Evolutionary conservation across 1,139 yeast genomes (phyloP), one percentile per base, ranked within the genome.

Genomic region (Debaryomyces sp.): DNA sequence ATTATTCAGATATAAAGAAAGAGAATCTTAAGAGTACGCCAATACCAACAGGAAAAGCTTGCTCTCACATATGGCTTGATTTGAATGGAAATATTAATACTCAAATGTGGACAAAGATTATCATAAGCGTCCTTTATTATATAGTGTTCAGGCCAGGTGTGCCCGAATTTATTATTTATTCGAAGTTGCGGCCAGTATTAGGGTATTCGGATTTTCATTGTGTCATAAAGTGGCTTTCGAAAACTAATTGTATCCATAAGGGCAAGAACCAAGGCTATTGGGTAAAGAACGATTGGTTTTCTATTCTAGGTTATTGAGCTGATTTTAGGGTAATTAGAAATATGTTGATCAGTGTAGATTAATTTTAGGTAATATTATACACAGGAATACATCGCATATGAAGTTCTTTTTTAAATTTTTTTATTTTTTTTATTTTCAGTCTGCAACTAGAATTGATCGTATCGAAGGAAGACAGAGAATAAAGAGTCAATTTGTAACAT

Each of bases 61-160:
- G 90, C 50, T 79, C 87, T 1, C 80, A 80, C 44, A 66, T 88
- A 9, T 90, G 97, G 97, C 72, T 88, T 8, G 88, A 85, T 55
- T 65, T 85, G 30, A 65, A 73, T 38, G 95, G 96, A 1, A 66
- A 74, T 26, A 74, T 89, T 23, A 83, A 87, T 55, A 67, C 66
- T 23, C 63, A 64, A 0, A 64, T 88, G n/a, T 90, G 96, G 92
- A 66, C 67, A 10, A 77, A 75, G 47, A 62, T 85, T 0, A 64
- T 86, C 0, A 67, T 76, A 26, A 73, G 81, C n/a, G 53, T 83
- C 0, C 51, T 84, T 0, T 67, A 75, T 49, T 74, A 73, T 43
- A 62, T 88, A n/a, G 73, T 84, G 12, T 78, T 82, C 59, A 73
- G 82, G 45, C 96, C 96, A 0, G 96, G 96, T 2, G 73, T 85